phyloP scores from a whole-genome alignment of 192 early-diverging fungal genomes.

The Linnemannia schmuckeri region DNA sequence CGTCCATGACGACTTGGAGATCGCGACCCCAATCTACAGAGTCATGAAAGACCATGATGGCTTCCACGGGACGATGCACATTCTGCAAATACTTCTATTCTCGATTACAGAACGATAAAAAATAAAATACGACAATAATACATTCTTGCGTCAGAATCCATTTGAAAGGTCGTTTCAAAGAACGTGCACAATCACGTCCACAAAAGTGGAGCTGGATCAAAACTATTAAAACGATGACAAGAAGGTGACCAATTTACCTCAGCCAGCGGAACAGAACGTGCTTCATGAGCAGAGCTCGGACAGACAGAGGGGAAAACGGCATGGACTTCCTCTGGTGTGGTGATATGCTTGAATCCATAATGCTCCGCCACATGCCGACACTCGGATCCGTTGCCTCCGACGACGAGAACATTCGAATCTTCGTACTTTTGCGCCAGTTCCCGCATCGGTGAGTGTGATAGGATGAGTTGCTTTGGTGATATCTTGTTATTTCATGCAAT shows the following conservation, averaged over 20 bases:
- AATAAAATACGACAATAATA: background rate
- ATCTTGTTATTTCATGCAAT: conserved; percentile 57
- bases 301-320: conserved; percentile 72
- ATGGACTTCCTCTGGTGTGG: conserved; percentile 72
- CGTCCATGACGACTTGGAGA: conserved; percentile 83
- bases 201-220: background rate
- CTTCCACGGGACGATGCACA: conserved; percentile 70
- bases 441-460: conserved; percentile 92
- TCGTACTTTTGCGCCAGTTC: conserved; percentile 71
- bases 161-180: background rate
- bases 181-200: background rate
- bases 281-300: conserved; percentile 40
- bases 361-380: conserved; percentile 76
- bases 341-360: conserved; percentile 74
- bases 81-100: conserved; percentile 58
- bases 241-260: conserved; percentile 26
- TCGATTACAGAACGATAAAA: background rate
- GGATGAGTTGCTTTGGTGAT: conserved; percentile 73
- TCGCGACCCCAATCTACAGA: conserved; percentile 91
- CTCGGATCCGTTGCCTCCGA: conserved; percentile 73
- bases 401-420: conserved; percentile 76
- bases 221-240: background rate
- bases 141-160: background rate
- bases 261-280: conserved; percentile 27
- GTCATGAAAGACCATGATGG: conserved; percentile 90